These are phyloP conservation scores for Corinectria fuckeliana DNA, from an alignment of 2,329 filamentous ascomycete species.

Conservation along the genomic window DNA sequence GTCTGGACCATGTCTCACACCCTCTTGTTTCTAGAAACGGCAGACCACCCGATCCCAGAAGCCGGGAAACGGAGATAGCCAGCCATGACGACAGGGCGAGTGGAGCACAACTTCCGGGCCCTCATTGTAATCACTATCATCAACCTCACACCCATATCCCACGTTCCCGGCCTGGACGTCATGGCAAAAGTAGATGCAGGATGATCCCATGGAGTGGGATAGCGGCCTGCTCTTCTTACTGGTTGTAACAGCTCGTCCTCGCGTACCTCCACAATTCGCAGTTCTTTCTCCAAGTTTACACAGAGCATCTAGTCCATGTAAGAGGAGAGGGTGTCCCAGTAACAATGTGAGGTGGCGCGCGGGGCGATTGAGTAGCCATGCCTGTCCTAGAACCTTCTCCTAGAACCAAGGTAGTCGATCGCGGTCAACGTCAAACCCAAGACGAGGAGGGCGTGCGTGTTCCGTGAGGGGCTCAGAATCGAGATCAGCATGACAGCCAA, in stretches of 20 bases:
- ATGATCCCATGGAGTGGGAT: constrained; percentile 1
- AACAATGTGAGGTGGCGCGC: neutral
- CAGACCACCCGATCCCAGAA: neutral
- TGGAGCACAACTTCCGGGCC: neutral
- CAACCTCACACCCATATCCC: neutral
- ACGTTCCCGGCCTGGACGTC: neutral
- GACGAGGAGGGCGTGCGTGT: neutral
- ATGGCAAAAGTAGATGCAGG: neutral
- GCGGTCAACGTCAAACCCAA: neutral
- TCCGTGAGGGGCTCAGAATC: neutral
- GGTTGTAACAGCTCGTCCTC: constrained; percentile 1
- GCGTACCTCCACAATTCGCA: constrained; percentile 7
- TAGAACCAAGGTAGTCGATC: neutral
- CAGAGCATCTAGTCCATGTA: neutral
- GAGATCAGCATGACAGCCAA: neutral
- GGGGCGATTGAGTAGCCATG: neutral
- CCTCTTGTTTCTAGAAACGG: constrained; percentile 22
- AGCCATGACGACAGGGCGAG: neutral
- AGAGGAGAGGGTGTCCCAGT: neutral
- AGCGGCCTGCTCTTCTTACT: neutral
- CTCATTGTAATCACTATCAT: neutral
- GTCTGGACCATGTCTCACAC: constrained; percentile 31
- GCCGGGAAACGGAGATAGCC: neutral
- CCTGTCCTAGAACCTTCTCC: too few relatives aligned
- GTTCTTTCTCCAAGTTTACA: constrained; percentile 1